Conservation (phyloP, 2,329 filamentous ascomycete genomes). For the Fusarium keratoplasticum region DNA sequence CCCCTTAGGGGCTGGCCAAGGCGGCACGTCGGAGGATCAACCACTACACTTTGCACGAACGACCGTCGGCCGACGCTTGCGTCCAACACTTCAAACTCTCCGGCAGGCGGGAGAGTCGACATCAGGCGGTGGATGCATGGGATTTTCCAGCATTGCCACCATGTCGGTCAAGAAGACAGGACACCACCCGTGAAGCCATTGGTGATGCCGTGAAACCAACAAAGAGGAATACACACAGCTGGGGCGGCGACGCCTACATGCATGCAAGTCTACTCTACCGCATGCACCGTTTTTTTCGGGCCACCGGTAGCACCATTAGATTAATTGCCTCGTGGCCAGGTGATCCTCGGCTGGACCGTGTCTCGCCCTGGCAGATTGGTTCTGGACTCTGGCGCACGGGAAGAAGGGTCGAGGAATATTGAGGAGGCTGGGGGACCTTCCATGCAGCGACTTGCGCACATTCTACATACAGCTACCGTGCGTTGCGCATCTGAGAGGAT, state of each 20-base stretch:
- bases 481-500: not conserved
- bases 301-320: conserved; percentile 6
- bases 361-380: conserved; percentile 27
- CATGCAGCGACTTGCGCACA: not conserved
- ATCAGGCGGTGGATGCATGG: not conserved
- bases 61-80: conserved; percentile 14
- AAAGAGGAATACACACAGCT: conserved; percentile 7
- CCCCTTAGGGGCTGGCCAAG: conserved; percentile 1
- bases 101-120: not conserved
- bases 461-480: not conserved
- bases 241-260: conserved; percentile 14
- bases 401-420: conserved; percentile 8
- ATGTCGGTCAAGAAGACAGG: conserved; percentile 5
- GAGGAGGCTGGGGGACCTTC: conserved; percentile 12
- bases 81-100: not conserved
- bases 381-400: not conserved
- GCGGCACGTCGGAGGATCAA: conserved; percentile 16
- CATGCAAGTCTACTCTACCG: conserved; percentile 22
- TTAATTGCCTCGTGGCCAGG: conserved; percentile 27
- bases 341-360: conserved; percentile 7
- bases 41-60: not conserved
- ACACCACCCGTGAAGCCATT: not conserved
- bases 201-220: not conserved
- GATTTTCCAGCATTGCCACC: not conserved
- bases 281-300: conserved; percentile 4